phyloP scores from a whole-genome alignment of 441 rosid genomes.

The Populus trichocarpa region DNA sequence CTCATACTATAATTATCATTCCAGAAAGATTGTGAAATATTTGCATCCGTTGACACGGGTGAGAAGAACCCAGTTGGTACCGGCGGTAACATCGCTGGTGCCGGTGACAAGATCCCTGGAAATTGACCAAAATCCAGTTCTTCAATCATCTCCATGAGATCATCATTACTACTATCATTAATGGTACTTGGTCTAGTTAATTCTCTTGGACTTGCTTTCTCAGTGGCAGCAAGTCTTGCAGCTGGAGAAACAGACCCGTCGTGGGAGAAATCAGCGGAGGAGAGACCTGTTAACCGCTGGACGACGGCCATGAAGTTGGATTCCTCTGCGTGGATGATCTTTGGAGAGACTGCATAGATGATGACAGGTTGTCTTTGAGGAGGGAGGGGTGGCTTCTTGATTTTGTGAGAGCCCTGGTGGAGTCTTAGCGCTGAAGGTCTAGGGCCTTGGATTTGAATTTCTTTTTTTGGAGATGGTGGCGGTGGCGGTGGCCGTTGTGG shows the following conservation, averaged over 20 bases:
- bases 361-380: conserved; percentile 56
- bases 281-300: conserved; percentile 67
- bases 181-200: not conserved
- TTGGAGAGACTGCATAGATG: conserved; percentile 73
- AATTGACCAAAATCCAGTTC: conserved; percentile 36
- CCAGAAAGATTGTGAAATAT: not conserved
- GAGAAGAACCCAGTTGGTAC: conserved; percentile 35
- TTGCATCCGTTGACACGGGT: conserved; percentile 19
- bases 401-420: conserved; percentile 59
- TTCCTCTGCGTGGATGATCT: conserved; percentile 57
- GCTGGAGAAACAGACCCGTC: conserved; percentile 66
- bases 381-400: conserved; percentile 58
- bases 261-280: conserved; percentile 44
- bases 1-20: conserved; percentile 25
- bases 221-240: conserved; percentile 73
- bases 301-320: conserved; percentile 73
- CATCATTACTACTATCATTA: not conserved
- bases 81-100: conserved; percentile 49
- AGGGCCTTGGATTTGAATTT: conserved; percentile 61
- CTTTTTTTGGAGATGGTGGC: conserved; percentile 26
- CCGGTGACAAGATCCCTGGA: conserved; percentile 77
- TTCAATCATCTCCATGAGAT: conserved; percentile 19
- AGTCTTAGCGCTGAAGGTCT: conserved; percentile 68
- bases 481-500: not conserved
- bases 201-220: conserved; percentile 49